phyloP scores from a whole-genome alignment of 805 yeast species.

The Candida anglica region DNA sequence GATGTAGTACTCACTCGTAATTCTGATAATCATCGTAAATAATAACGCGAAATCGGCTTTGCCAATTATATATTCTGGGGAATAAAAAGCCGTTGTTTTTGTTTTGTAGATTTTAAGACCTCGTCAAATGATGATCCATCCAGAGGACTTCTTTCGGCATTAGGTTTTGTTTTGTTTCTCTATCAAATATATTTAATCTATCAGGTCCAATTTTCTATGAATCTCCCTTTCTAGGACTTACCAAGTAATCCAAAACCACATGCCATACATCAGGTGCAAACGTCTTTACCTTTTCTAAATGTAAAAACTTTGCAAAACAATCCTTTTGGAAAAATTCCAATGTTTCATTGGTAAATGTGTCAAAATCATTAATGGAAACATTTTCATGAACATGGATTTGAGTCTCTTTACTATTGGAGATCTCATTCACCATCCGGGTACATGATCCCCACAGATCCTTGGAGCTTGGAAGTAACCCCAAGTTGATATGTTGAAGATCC shows the following conservation, averaged over 20 bases:
- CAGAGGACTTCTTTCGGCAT: too few relatives aligned
- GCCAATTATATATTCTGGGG: too few relatives aligned
- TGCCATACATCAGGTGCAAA: constrained; percentile 90
- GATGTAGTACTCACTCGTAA: too few relatives aligned
- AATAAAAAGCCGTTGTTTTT: too few relatives aligned
- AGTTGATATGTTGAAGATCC: constrained; percentile 57
- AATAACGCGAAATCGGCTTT: too few relatives aligned
- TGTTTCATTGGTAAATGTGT: constrained; percentile 15
- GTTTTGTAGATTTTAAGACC: too few relatives aligned
- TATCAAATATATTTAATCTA: too few relatives aligned
- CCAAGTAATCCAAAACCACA: constrained; percentile 40
- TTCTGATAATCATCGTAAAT: too few relatives aligned
- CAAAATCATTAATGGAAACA: constrained; percentile 44
- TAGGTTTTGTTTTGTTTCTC: too few relatives aligned
- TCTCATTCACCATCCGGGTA: constrained; percentile 9
- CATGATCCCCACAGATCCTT: constrained; percentile 50
- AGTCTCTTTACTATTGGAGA: constrained; percentile 5
- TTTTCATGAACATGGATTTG: constrained; percentile 73
- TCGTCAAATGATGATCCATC: too few relatives aligned
- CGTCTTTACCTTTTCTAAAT: constrained; percentile 68
- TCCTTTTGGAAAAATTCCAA: constrained; percentile 2
- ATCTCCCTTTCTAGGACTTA: too few relatives aligned
- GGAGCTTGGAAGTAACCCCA: constrained; percentile 78
- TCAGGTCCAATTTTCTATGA: too few relatives aligned
- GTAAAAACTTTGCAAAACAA: constrained; percentile 14